Conservation (phyloP, 805 yeast genomes). For the Scheffersomyces lignosus region DNA sequence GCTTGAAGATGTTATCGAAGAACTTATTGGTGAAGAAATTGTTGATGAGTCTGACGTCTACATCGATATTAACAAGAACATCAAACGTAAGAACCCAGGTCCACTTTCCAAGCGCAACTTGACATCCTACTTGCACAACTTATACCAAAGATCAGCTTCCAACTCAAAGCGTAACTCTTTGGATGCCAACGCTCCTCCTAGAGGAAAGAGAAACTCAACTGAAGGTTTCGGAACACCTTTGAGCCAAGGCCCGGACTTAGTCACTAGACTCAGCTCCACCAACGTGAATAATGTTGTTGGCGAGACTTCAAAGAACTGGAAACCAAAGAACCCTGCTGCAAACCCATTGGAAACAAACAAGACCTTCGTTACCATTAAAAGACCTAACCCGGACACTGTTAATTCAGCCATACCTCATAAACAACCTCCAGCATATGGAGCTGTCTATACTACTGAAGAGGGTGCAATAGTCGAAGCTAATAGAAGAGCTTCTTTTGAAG, state of each 20-base stretch:
- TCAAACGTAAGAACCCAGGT: slow-evolving; percentile 75
- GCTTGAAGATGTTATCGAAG: slow-evolving; percentile 96
- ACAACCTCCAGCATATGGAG: slow-evolving; percentile 24
- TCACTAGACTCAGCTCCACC: slow-evolving; percentile 5
- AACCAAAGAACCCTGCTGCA: slow-evolving; percentile 65
- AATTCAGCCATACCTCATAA: slow-evolving; percentile 22
- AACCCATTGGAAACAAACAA: slow-evolving; percentile 69
- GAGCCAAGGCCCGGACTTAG: slow-evolving; percentile 2
- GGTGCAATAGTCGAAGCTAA: slow-evolving; percentile 36
- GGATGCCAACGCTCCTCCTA: slow-evolving; percentile 20
- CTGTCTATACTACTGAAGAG: slow-evolving; percentile 47
- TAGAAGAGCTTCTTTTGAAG: slow-evolving; percentile 5
- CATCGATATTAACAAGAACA: slow-evolving; percentile 84
- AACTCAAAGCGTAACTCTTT: slow-evolving; percentile 43
- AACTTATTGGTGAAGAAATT: slow-evolving; percentile 95
- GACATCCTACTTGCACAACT: slow-evolving; percentile 64
- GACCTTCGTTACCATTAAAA: slow-evolving; percentile 67
- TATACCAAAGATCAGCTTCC: slow-evolving; percentile 43
- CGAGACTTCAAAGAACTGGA: slow-evolving; percentile 31
- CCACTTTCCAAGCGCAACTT: slow-evolving; percentile 70
- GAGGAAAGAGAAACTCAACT: no score
- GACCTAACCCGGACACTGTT: slow-evolving; percentile 36
- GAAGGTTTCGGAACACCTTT: background rate
- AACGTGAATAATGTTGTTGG: slow-evolving; percentile 8
- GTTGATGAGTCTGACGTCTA: slow-evolving; percentile 95